Evolutionary conservation across 306 rosid species (phyloP).

Genomic region (Vigna angularis): DNA sequence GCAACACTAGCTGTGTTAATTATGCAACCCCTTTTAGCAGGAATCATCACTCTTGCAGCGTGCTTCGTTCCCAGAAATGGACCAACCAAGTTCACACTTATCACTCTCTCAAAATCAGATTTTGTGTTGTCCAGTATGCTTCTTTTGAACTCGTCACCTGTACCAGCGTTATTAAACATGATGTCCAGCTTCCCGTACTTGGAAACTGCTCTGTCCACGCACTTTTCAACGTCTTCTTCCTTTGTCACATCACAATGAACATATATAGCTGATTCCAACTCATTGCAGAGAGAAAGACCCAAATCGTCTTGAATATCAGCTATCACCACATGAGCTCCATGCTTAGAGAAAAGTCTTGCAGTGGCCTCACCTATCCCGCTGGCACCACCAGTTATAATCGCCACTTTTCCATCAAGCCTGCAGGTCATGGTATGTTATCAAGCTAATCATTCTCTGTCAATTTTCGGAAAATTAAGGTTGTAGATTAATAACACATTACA

Average conservation of each 20-base stretch:
- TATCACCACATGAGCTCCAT: slow-evolving; percentile 59
- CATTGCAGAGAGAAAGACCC: slow-evolving; percentile 45
- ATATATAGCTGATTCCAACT: slow-evolving; percentile 20
- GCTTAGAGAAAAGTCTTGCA: slow-evolving; percentile 53
- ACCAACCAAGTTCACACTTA: slow-evolving; percentile 52
- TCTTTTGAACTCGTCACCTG: neutral
- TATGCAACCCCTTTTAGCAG: slow-evolving; percentile 47
- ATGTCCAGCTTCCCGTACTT: slow-evolving; percentile 62
- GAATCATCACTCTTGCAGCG: slow-evolving; percentile 59
- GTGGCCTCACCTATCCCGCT: slow-evolving; percentile 62
- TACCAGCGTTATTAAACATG: slow-evolving; percentile 67
- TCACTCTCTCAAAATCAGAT: slow-evolving; percentile 50
- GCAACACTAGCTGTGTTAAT: slow-evolving; percentile 47
- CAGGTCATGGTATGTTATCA: neutral
- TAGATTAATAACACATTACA: no score
- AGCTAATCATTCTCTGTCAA: neutral
- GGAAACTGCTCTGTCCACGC: slow-evolving; percentile 38
- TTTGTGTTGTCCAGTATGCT: slow-evolving; percentile 40
- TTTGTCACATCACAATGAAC: slow-evolving; percentile 63
- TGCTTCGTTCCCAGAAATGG: slow-evolving; percentile 56
- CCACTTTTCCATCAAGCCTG: slow-evolving; percentile 74
- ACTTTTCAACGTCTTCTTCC: slow-evolving; percentile 51
- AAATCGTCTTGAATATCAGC: slow-evolving; percentile 55
- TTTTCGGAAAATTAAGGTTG: no score
- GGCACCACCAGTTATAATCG: slow-evolving; percentile 50